A percentile compares a stretch with the other conserved stretches of the same genome.
phyloP scores from a whole-genome alignment of 2,329 filamentous ascomycete genomes.

The Lachnellula subtilissima region DNA sequence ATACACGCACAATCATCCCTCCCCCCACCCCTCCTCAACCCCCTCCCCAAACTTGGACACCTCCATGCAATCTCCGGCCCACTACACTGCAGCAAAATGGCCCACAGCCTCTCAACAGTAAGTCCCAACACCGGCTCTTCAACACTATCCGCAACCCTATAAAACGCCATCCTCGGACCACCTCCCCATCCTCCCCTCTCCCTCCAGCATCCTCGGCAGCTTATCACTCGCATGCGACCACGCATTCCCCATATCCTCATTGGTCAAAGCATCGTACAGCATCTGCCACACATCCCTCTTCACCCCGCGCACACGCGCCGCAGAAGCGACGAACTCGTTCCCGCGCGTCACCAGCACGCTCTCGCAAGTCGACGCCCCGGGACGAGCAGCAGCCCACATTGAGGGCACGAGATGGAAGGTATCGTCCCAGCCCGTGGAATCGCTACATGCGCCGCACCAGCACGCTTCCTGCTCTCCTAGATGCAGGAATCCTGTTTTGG shows the following conservation, averaged over 20 bases:
- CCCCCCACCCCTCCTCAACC: constrained; percentile 18
- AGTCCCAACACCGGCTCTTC: constrained; percentile 32
- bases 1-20: constrained; percentile 24
- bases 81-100: constrained; percentile 32
- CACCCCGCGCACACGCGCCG: constrained; percentile 36
- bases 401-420: constrained; percentile 33
- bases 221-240: constrained; percentile 29
- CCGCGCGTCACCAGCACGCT: constrained; percentile 39
- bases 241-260: constrained; percentile 17
- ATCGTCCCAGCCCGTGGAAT: constrained; percentile 38
- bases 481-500: constrained; percentile 38
- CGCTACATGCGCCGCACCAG: constrained; percentile 36
- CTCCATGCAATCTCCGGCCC: constrained; percentile 25
- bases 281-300: constrained; percentile 24
- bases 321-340: constrained; percentile 44
- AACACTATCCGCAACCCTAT: constrained; percentile 21
- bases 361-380: constrained; percentile 27
- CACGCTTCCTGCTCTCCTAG: constrained; percentile 38
- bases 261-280: constrained; percentile 24
- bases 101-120: constrained; percentile 37
- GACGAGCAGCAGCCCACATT: constrained; percentile 32
- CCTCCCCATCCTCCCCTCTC: constrained; percentile 18
- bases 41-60: constrained; percentile 22
- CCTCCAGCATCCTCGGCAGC: constrained; percentile 13
- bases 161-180: constrained; percentile 15